Evolutionary conservation across 495 filamentous ascomycete genomes (phyloP).

Genomic region (Acidiella bohemica): DNA sequence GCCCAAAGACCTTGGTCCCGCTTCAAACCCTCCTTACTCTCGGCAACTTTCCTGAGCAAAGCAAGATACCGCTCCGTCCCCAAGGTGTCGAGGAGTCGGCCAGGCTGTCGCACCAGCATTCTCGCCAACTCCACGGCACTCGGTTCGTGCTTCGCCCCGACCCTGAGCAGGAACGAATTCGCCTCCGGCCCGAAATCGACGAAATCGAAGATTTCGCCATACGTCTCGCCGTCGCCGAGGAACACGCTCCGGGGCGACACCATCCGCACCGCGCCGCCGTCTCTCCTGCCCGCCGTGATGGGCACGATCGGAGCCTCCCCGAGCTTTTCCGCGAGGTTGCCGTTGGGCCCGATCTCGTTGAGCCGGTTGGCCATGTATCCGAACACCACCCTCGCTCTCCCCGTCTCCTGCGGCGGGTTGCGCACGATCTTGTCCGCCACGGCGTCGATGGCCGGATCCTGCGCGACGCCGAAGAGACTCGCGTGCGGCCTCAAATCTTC

Average conservation of each 20-base stretch:
- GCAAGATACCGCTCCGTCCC: conserved; percentile 75
- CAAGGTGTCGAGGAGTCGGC: conserved; percentile 60
- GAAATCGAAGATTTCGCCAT: conserved; percentile 88
- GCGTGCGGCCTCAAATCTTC: conserved; percentile 62
- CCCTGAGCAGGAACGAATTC: conserved; percentile 72
- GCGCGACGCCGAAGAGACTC: conserved; percentile 64
- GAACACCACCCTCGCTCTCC: conserved; percentile 57
- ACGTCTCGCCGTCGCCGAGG: conserved; percentile 58
- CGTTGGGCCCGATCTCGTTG: conserved; percentile 44
- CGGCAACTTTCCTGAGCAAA: conserved; percentile 62
- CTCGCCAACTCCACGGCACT: conserved; percentile 70
- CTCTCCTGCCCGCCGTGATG: conserved; percentile 8
- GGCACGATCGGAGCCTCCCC: conserved; percentile 30
- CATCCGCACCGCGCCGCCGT: conserved; percentile 31
- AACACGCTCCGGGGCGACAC: conserved; percentile 60
- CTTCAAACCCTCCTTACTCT: conserved; percentile 52
- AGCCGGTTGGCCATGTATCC: conserved; percentile 68
- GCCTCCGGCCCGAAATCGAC: conserved; percentile 82
- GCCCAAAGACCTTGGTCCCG: conserved; percentile 62
- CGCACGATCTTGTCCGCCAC: conserved; percentile 57
- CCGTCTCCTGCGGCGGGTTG: conserved; percentile 50
- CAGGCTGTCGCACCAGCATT: conserved; percentile 65
- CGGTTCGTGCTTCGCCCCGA: conserved; percentile 82
- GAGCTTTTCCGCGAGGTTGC: conserved; percentile 45
- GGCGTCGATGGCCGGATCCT: conserved; percentile 62